Base-by-base conservation (phyloP, 2,329 filamentous ascomycete species). In the Aspergillus intermedius region DNA sequence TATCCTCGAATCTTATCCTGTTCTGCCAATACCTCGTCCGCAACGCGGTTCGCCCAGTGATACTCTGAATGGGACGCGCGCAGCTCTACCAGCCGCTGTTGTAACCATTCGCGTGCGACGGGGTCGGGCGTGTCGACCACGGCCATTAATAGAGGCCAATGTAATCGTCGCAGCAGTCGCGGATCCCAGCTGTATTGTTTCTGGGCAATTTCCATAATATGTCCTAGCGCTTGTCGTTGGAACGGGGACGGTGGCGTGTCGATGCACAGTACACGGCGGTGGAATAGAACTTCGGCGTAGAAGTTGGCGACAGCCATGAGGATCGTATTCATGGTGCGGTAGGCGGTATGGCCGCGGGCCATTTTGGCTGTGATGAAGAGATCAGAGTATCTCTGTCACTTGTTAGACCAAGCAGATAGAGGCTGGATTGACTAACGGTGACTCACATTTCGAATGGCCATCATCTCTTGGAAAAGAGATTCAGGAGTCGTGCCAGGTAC, bases 251-350 rank as follows among this genome's bases (percentile, higher is more conserved):
- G 57, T 2, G 54, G 45, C 10, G 46, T 44, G 12, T 53, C 47
- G 6, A 56, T 52, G 23, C 54, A 59, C 8, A 69, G 58, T 2
- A 67, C 53, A 8, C 64, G 60, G 21, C 63, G 63, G 32, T 67
- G 65, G 28, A 62, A 59, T 8, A 69, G 49, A 2, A 67, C 50
- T 44, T 67, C 63, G 2, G 60, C 60, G 43, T 68, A 66, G 28
- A 66, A 66, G n/a, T 58, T 62, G 42, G 56, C 59, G 7, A 65
- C 64, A 2, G 60, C 65, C 54, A 67, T 58, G 40, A 65, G 63
- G 21, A 69, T 66, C 2, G 65, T 69, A 51, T 64, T 62, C 15
- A 69, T 52, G 2, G 66, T 63, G 37, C 66, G 64, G 28, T 63
- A 58, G 15, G 59, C 58, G 3, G 64, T 66, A 35, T 57, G 51